These are phyloP conservation scores for Geotrichum carabidarum DNA, from an alignment of 1,139 yeast species.

Conservation along the genomic window DNA sequence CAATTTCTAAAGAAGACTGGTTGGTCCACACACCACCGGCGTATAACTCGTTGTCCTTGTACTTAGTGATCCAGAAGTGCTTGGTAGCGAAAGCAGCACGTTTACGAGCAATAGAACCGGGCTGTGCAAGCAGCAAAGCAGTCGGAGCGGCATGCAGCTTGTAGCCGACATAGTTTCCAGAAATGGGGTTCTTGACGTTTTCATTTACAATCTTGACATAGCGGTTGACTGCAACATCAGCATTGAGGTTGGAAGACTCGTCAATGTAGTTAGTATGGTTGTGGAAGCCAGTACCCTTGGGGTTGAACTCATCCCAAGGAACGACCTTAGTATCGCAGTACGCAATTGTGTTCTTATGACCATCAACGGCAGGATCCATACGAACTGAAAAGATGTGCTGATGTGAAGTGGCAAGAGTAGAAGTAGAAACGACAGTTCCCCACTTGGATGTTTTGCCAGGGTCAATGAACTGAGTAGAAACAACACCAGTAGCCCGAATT, in stretches of 20 bases:
- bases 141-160: constrained; percentile 74
- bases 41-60: constrained; percentile 59
- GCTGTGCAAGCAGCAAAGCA: constrained; percentile 66
- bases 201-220: constrained; percentile 72
- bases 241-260: constrained; percentile 67
- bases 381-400: constrained; percentile 82
- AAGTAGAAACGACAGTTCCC: constrained; percentile 83
- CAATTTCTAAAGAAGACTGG: constrained; percentile 61
- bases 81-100: constrained; percentile 71
- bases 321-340: constrained; percentile 68
- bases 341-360: constrained; percentile 64
- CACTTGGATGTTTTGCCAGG: constrained; percentile 68
- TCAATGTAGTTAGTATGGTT: constrained; percentile 62
- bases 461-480: constrained; percentile 67
- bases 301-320: constrained; percentile 58
- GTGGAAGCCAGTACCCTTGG: constrained; percentile 70
- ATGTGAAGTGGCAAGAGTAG: constrained; percentile 83
- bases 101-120: constrained; percentile 55
- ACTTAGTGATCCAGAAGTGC: constrained; percentile 73
- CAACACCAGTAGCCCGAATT: constrained; percentile 83
- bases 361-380: constrained; percentile 84
- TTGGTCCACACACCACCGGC: constrained; percentile 80
- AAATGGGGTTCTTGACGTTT: constrained; percentile 66
- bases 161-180: constrained; percentile 77
- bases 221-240: constrained; percentile 72